Percentiles rank a stretch among this genome's conserved stretches.
phyloP scores from a whole-genome alignment of 1,139 yeast genomes.

The Sugiyamaella neomexicana region DNA sequence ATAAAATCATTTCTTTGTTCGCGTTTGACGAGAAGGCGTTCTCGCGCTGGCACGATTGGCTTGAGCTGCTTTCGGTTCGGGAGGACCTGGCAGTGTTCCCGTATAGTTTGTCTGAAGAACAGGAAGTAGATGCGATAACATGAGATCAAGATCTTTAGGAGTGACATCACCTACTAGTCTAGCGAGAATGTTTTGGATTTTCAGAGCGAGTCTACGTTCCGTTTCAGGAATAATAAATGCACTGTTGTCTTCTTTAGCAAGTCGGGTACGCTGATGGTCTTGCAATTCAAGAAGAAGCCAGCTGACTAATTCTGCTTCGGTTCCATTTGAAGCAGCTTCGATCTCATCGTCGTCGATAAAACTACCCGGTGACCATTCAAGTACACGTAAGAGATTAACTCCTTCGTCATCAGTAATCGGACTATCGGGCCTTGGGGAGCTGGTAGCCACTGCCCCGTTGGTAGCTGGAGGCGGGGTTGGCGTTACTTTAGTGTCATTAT shows the following conservation, averaged over 20 bases:
- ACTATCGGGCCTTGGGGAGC: neutral
- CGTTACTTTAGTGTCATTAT: neutral
- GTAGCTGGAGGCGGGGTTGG: constrained; percentile 23
- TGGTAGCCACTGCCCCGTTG: neutral
- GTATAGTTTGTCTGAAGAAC: constrained; percentile 70
- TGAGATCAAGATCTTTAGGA: constrained; percentile 33
- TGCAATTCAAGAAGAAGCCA: constrained; percentile 58
- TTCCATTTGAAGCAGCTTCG: constrained; percentile 48
- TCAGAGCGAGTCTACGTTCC: constrained; percentile 54
- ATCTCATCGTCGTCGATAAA: constrained; percentile 55
- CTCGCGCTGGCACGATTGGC: constrained; percentile 21
- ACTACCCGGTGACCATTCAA: constrained; percentile 57
- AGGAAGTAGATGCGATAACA: constrained; percentile 50
- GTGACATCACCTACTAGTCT: constrained; percentile 44
- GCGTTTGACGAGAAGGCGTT: constrained; percentile 17
- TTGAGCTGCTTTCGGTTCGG: constrained; percentile 37
- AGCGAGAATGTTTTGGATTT: constrained; percentile 51
- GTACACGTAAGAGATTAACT: constrained; percentile 48
- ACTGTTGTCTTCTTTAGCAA: constrained; percentile 39
- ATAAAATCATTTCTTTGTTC: constrained; percentile 5
- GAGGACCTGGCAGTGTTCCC: constrained; percentile 69
- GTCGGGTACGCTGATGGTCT: constrained; percentile 61
- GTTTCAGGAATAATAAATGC: constrained; percentile 43
- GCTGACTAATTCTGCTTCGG: constrained; percentile 58
- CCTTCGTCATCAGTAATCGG: constrained; percentile 19